A percentile compares a stretch with the other conserved stretches of the same genome.
Conservation (phyloP, 2,329 filamentous ascomycete genomes). For the Hymenoscyphus fructigenus region DNA sequence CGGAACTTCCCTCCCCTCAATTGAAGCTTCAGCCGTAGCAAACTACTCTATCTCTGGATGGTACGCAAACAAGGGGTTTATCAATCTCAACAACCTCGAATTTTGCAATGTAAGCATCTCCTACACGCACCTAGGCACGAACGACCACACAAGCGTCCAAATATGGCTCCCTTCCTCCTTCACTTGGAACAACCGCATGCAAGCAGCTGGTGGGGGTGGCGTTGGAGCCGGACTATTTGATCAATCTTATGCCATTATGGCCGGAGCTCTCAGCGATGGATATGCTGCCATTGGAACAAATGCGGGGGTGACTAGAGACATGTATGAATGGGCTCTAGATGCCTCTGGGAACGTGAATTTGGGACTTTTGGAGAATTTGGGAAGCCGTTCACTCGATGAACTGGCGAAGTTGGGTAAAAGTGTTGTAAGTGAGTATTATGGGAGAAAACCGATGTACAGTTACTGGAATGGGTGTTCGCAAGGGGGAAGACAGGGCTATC, state of each 20-base stretch:
- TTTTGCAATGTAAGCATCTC: slow-evolving; percentile 35
- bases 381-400: slow-evolving; percentile 14
- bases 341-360: neutral
- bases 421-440: slow-evolving; percentile 38
- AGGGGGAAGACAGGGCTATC: slow-evolving; percentile 41
- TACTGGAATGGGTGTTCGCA: slow-evolving; percentile 43
- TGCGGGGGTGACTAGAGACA: slow-evolving; percentile 30
- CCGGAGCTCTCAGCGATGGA: slow-evolving; percentile 13
- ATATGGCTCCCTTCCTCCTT: neutral
- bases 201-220: slow-evolving; percentile 17
- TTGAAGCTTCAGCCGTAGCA: neutral
- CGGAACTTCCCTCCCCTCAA: neutral
- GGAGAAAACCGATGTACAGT: slow-evolving; percentile 36
- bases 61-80: neutral
- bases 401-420: slow-evolving; percentile 36
- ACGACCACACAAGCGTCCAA: neutral
- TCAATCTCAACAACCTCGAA: neutral
- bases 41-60: neutral
- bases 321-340: neutral
- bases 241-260: slow-evolving; percentile 11
- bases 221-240: slow-evolving; percentile 23
- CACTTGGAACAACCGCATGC: neutral
- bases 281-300: slow-evolving; percentile 29
- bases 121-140: slow-evolving; percentile 29
- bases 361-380: neutral